Conservation (phyloP, 2,329 filamentous ascomycete genomes). For the Fusarium coicis region DNA sequence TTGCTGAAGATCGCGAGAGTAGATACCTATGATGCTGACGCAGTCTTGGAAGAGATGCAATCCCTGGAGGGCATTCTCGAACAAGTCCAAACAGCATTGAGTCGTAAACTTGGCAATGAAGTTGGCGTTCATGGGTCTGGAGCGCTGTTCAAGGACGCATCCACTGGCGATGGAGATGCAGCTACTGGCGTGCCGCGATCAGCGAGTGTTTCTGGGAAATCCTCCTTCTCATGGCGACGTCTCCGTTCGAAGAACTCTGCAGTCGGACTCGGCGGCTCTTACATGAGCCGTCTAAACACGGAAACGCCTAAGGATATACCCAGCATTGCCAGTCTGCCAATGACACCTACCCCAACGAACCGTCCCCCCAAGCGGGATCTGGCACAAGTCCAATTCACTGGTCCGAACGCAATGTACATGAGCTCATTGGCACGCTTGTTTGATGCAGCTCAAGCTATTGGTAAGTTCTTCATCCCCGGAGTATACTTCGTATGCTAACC, state of each 20-base stretch:
- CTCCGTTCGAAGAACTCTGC: constrained; percentile 89
- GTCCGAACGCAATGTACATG: constrained; percentile 93
- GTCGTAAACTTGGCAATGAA: constrained; percentile 90
- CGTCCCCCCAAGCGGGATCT: constrained; percentile 79
- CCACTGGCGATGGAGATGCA: constrained; percentile 58
- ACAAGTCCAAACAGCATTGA: constrained; percentile 79
- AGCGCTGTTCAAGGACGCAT: constrained; percentile 79
- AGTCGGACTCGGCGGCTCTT: constrained; percentile 65
- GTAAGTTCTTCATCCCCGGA: constrained; percentile 63
- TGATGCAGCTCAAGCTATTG: constrained; percentile 91
- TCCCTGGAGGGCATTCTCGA: constrained; percentile 86
- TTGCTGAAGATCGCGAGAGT: constrained; percentile 84
- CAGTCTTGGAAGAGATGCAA: constrained; percentile 94
- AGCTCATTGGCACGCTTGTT: constrained; percentile 87
- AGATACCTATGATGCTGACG: constrained; percentile 90
- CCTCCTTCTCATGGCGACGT: constrained; percentile 87
- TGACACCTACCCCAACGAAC: constrained; percentile 73
- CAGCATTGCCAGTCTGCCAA: constrained; percentile 78
- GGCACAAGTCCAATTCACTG: constrained; percentile 75
- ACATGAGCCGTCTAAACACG: constrained; percentile 47
- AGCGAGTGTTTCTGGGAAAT: constrained; percentile 75
- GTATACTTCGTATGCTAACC: constrained; percentile 38
- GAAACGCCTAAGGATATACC: constrained; percentile 53
- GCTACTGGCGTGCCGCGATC: constrained; percentile 60
- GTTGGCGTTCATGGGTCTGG: constrained; percentile 83